Percentiles rank a stretch among this genome's conserved stretches.
Conservation (phyloP, 495 filamentous ascomycete species). For the Aspergillus baeticus region DNA sequence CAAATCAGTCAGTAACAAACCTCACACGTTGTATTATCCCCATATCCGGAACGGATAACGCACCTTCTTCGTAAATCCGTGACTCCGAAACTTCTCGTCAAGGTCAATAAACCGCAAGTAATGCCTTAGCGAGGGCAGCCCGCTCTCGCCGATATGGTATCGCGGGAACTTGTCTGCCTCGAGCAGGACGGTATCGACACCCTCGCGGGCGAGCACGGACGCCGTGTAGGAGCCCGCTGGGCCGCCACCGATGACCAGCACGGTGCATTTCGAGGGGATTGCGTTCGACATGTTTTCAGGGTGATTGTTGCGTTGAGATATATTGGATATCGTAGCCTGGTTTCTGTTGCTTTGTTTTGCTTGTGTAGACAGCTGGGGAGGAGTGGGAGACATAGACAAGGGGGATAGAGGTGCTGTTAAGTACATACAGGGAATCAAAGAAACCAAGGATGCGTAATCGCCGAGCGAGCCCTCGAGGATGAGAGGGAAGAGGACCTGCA, state of each 20-base stretch:
- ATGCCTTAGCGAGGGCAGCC: slow-evolving; percentile 48
- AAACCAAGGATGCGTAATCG: too few relatives aligned
- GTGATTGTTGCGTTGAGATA: too few relatives aligned
- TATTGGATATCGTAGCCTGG: too few relatives aligned
- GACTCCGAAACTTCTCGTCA: slow-evolving; percentile 35
- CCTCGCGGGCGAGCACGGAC: slow-evolving; percentile 42
- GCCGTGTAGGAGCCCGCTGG: slow-evolving; percentile 48
- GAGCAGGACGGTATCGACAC: slow-evolving; percentile 36
- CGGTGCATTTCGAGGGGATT: slow-evolving; percentile 27
- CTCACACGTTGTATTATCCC: too few relatives aligned
- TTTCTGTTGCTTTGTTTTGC: too few relatives aligned
- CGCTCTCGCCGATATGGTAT: slow-evolving; percentile 37
- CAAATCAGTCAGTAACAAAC: background rate
- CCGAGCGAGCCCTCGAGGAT: too few relatives aligned
- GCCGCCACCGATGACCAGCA: slow-evolving; percentile 48
- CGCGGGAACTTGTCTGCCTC: slow-evolving; percentile 19
- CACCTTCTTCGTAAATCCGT: slow-evolving; percentile 50
- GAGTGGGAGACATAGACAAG: too few relatives aligned
- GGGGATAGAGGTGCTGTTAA: too few relatives aligned
- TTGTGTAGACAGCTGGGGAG: too few relatives aligned
- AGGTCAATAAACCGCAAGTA: slow-evolving; percentile 50
- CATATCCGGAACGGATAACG: background rate
- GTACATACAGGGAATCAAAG: too few relatives aligned
- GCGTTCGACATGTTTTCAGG: too few relatives aligned
- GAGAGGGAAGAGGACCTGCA: too few relatives aligned